Evolutionary conservation across 2,329 filamentous ascomycete genomes (phyloP).

Genomic region (Tolypocladium ovalisporum): DNA sequence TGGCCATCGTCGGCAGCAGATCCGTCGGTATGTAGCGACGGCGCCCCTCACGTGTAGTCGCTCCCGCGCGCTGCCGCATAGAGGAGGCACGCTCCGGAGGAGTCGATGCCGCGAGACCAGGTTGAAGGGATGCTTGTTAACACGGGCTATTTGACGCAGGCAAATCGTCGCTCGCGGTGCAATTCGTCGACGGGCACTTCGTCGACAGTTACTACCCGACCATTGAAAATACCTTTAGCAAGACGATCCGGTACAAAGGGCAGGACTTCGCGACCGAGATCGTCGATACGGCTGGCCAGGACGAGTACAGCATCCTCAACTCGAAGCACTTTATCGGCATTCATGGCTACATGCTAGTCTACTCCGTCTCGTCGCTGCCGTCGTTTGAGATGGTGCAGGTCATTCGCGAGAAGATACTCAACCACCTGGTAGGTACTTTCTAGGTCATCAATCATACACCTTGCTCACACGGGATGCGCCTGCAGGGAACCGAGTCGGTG

Average conservation of each 20-base stretch:
- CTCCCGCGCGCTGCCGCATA: background rate
- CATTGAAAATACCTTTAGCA: constrained; percentile 98
- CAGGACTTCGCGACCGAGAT: constrained; percentile 95
- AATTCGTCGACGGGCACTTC: constrained; percentile 95
- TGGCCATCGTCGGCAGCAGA: constrained; percentile 89
- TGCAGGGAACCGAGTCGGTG: constrained; percentile 78
- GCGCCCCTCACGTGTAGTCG: background rate
- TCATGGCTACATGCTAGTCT: constrained; percentile 96
- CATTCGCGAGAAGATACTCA: constrained; percentile 93
- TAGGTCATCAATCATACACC: background rate
- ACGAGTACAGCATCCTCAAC: constrained; percentile 97
- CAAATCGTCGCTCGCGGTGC: constrained; percentile 94
- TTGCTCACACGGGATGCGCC: background rate
- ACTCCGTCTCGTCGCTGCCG: constrained; percentile 88
- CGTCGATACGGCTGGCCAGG: constrained; percentile 95
- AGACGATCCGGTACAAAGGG: constrained; percentile 83
- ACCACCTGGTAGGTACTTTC: constrained; percentile 65
- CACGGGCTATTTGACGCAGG: constrained; percentile 40
- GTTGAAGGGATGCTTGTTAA: background rate
- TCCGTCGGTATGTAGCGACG: constrained; percentile 51
- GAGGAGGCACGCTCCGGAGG: background rate
- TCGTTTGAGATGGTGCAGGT: constrained; percentile 97
- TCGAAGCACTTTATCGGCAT: constrained; percentile 99
- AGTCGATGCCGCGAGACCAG: background rate
- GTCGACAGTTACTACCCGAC: constrained; percentile 99